Conservation (phyloP, 768 basidiomycete genomes). For the Tremella fuciformis region DNA sequence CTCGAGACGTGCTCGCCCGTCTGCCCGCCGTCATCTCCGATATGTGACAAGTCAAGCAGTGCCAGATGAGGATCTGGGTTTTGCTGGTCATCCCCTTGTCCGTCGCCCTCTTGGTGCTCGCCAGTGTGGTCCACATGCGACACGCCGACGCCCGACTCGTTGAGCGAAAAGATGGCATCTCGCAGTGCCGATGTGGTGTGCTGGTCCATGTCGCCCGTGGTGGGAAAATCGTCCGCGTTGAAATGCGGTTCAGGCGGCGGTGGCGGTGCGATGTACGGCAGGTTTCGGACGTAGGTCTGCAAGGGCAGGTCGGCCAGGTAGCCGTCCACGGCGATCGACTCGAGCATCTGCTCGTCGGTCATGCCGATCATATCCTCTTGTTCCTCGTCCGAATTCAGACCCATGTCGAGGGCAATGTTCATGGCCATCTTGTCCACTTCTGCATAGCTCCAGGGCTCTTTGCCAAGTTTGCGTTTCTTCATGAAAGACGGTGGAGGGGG, state of each 20-base stretch:
- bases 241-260: constrained; percentile 14
- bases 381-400: constrained; percentile 41
- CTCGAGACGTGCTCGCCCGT: constrained; percentile 4
- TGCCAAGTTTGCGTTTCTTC: constrained; percentile 43
- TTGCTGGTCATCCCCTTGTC: constrained; percentile 20
- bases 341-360: constrained; percentile 48
- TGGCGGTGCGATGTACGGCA: constrained; percentile 30
- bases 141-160: constrained; percentile 25
- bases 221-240: constrained; percentile 30
- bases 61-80: constrained; percentile 42
- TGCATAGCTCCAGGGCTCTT: constrained; percentile 22
- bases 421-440: constrained; percentile 40
- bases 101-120: constrained; percentile 22
- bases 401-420: constrained; percentile 46
- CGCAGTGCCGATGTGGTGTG: constrained; percentile 47
- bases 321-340: constrained; percentile 46
- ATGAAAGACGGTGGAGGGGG: constrained; percentile 4
- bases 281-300: constrained; percentile 40
- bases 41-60: constrained; percentile 37
- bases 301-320: constrained; percentile 47
- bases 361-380: constrained; percentile 41
- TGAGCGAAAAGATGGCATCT: constrained; percentile 47
- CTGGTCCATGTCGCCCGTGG: constrained; percentile 41
- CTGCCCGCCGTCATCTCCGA: constrained; percentile 19
- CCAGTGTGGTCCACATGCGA: constrained; percentile 23